Conservation (phyloP, 805 yeast genomes). For the Cyberlindnera maclurae region DNA sequence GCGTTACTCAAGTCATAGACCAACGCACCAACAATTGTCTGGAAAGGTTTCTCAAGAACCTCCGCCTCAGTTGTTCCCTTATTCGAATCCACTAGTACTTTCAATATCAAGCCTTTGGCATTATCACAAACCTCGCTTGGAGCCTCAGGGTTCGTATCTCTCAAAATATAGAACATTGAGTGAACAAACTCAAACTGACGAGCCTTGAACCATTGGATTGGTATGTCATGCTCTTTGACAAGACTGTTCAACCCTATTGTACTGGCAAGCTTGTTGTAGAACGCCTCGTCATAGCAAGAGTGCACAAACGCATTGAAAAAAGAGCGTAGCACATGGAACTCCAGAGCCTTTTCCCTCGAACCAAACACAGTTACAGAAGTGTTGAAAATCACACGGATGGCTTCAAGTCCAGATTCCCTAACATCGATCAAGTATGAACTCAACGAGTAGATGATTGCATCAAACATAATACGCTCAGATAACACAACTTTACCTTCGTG, state of each 20-base stretch:
- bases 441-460: constrained; percentile 72
- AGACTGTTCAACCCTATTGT: constrained; percentile 73
- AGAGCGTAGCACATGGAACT: constrained; percentile 68
- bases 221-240: constrained; percentile 59
- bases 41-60: constrained; percentile 63
- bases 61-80: constrained; percentile 51
- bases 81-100: constrained; percentile 62
- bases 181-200: constrained; percentile 81
- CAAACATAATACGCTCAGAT: constrained; percentile 61
- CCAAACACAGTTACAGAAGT: constrained; percentile 67
- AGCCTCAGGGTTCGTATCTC: constrained; percentile 85
- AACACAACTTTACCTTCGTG: constrained; percentile 71
- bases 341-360: constrained; percentile 51
- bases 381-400: constrained; percentile 54
- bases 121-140: constrained; percentile 70
- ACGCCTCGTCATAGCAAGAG: constrained; percentile 84
- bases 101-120: constrained; percentile 62
- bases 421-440: constrained; percentile 70
- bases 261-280: constrained; percentile 84
- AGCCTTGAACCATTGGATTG: constrained; percentile 64
- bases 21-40: constrained; percentile 76
- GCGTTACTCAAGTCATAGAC: constrained; percentile 92
- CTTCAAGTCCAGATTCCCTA: constrained; percentile 60
- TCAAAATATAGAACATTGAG: constrained; percentile 79
- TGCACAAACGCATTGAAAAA: constrained; percentile 82